phyloP scores from a whole-genome alignment of 306 rosid genomes.

The Mucuna pruriens region DNA sequence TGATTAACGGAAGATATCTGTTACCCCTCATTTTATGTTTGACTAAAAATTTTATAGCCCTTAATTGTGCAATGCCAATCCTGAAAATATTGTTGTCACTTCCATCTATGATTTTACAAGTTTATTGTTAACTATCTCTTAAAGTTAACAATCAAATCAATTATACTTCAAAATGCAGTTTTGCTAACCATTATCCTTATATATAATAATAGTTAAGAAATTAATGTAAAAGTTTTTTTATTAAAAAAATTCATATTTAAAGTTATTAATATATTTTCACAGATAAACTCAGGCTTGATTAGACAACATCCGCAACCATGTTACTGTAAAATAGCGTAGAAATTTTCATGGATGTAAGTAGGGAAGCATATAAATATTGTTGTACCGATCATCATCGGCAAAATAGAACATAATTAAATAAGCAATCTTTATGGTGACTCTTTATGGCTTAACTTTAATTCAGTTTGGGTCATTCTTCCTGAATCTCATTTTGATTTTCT shows the following conservation, averaged over 20 bases:
- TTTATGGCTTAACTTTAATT: not conserved
- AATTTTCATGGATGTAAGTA: not conserved
- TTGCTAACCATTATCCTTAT: not conserved
- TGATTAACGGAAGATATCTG: not conserved
- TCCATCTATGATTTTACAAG: not conserved
- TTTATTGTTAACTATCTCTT: not conserved
- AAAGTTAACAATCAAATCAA: not conserved
- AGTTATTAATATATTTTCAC: not conserved
- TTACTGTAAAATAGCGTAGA: not conserved
- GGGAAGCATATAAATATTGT: not conserved
- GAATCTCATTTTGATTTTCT: not conserved
- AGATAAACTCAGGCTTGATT: too few species aligned
- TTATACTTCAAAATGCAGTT: not conserved
- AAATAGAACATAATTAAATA: not conserved
- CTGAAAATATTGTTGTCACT: not conserved
- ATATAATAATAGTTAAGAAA: not conserved
- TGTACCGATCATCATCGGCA: not conserved
- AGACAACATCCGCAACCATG: too few species aligned
- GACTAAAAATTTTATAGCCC: not conserved
- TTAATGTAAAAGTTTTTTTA: not conserved
- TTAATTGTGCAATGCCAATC: not conserved
- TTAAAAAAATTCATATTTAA: not conserved
- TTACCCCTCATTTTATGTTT: not conserved
- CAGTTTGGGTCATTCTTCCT: not conserved
- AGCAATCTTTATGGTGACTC: not conserved